A percentile compares a stretch with the other conserved stretches of the same genome.
These are phyloP conservation scores for Trichoderma guizhouense DNA, from an alignment of 2,329 filamentous ascomycete species.

Conservation along the genomic window DNA sequence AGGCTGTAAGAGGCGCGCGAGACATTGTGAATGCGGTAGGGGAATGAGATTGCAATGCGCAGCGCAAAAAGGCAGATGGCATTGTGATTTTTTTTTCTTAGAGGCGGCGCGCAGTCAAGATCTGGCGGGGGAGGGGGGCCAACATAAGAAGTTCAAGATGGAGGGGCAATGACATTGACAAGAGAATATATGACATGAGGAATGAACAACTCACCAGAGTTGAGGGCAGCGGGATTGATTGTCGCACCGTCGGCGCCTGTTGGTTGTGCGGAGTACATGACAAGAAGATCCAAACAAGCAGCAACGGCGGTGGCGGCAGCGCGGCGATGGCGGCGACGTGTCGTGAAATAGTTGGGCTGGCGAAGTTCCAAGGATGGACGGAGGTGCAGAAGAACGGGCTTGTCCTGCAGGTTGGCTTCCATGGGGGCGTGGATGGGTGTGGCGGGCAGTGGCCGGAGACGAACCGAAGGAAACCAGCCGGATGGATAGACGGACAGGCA, in stretches of 20 bases:
- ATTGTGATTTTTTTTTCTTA: background rate
- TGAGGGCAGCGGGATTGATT: slow-evolving; percentile 86
- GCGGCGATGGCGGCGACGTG: slow-evolving; percentile 54
- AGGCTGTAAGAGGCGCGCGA: background rate
- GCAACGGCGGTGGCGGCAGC: slow-evolving; percentile 33
- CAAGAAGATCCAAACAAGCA: slow-evolving; percentile 27
- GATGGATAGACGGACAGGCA: slow-evolving; percentile 2
- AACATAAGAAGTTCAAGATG: background rate
- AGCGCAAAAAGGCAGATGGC: background rate
- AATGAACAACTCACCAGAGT: slow-evolving; percentile 62
- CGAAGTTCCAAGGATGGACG: slow-evolving; percentile 37
- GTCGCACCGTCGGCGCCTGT: slow-evolving; percentile 81
- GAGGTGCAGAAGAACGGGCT: slow-evolving; percentile 44
- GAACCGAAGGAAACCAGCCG: slow-evolving; percentile 4
- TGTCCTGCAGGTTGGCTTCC: slow-evolving; percentile 47
- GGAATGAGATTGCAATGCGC: background rate
- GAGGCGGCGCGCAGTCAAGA: background rate
- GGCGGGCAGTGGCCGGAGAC: slow-evolving; percentile 15
- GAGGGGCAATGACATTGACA: slow-evolving; percentile 11
- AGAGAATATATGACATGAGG: slow-evolving; percentile 1
- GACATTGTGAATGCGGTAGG: slow-evolving; percentile 7
- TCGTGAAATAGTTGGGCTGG: slow-evolving; percentile 59
- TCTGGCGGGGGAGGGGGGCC: slow-evolving; percentile 6
- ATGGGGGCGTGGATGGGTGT: slow-evolving; percentile 24
- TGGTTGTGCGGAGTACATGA: slow-evolving; percentile 46